phyloP scores from a whole-genome alignment of 495 filamentous ascomycete genomes.

The Cryomyces antarcticus region DNA sequence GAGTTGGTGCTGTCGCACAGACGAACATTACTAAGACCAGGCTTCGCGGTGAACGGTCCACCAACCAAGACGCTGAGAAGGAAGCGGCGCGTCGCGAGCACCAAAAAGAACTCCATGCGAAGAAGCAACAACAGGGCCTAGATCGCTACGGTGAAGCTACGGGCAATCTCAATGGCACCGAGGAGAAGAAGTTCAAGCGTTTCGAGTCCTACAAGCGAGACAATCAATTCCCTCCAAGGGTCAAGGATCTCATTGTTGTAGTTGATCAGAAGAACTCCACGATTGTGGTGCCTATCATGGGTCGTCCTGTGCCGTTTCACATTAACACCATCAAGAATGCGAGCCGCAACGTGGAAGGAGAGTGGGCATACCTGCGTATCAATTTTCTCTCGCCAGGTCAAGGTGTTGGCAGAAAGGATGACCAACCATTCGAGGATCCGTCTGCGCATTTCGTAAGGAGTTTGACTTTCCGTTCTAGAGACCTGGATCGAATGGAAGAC shows the following conservation, averaged over 20 bases:
- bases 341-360: constrained; percentile 40
- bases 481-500: constrained; percentile 68
- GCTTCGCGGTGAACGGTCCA: constrained; percentile 70
- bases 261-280: constrained; percentile 81
- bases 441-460: constrained; percentile 89
- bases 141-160: constrained; percentile 62
- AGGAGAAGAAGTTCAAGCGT: constrained; percentile 90
- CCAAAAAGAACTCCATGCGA: constrained; percentile 71
- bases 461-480: constrained; percentile 78
- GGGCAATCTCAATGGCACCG: constrained; percentile 68
- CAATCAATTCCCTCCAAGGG: constrained; percentile 69
- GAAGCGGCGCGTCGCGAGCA: constrained; percentile 77
- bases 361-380: constrained; percentile 83
- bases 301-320: constrained; percentile 91
- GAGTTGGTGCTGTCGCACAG: constrained; percentile 63
- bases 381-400: constrained; percentile 96
- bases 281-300: constrained; percentile 89
- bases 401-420: constrained; percentile 93
- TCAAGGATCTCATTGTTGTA: constrained; percentile 68
- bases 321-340: constrained; percentile 96
- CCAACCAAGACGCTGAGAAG: constrained; percentile 72
- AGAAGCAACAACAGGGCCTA: constrained; percentile 76
- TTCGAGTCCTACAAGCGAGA: constrained; percentile 99
- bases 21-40: constrained; percentile 90
- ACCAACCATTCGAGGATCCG: constrained; percentile 94